Evolutionary conservation across 75 land plant genomes (phyloP), one percentile per base, ranked within the genome.

Genomic region (Sequoiadendron giganteum): DNA sequence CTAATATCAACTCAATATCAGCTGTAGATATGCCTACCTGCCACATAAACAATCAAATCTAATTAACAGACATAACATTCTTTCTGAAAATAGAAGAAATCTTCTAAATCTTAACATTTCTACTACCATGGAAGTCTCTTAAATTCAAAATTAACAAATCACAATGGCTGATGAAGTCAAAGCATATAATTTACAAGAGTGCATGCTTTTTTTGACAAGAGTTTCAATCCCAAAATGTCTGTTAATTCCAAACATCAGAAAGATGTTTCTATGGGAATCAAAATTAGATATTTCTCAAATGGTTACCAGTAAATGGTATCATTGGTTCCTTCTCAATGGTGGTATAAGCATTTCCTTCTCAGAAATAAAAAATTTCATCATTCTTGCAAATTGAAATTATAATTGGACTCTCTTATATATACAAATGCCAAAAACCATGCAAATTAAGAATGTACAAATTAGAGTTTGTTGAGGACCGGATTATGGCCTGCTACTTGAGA

Each of bases 1-100:
- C 85, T 13, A 96, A 91, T 87, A 94, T 92, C 79, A 90, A 88
- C 89, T 96, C 97, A 38, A 96, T 95, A 86, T 90, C 90, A 34
- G 90, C 85, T 42, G 95, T 93, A 47, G 55, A 28, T 32, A 30
- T 84, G 68, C 89, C 79, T 42, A 95, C 90, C 97, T 96, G 88
- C 47, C 28, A 55, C 70, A 54, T 55, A 80, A 42, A 42, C 83
- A 19, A 80, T 42, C 83, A 80, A 42, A 48, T 36, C 58, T 56
- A 56, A 0, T 8, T 80, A 19, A 80, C 25, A 80, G n/a, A 42
- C 45, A 36, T 21, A 21, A 3, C 10, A 21, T 42, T 80, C 10
- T 47, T 45, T 80, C 3, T 16, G 9, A 42, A 80, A 80, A 40
- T 21, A 7, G 79, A 76, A 36, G 79, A 38, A 1, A 38, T 14